Percentiles rank a stretch among this genome's conserved stretches.
Conservation (phyloP, 257 asterid species). For the Schizonepeta tenuifolia region DNA sequence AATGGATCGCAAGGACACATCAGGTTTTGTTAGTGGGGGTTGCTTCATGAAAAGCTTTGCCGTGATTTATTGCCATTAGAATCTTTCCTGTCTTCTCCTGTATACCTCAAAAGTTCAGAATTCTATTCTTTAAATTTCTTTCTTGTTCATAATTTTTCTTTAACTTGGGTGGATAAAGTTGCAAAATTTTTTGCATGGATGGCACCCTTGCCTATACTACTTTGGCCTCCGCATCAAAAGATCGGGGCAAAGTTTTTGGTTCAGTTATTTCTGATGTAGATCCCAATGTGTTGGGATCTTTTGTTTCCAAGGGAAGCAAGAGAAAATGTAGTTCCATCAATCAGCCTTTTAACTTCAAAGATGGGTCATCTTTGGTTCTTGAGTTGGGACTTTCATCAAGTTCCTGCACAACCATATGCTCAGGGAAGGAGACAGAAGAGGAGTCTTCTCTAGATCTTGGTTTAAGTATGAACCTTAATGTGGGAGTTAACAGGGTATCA, state of each 20-base stretch:
- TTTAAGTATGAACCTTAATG: slow-evolving; percentile 43
- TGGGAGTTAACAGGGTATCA: slow-evolving; percentile 29
- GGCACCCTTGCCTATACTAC: slow-evolving; percentile 32
- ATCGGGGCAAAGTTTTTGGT: slow-evolving; percentile 34
- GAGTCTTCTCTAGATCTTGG: slow-evolving; percentile 52
- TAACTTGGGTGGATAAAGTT: slow-evolving; percentile 29
- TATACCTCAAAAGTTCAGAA: slow-evolving; percentile 29
- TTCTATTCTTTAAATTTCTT: slow-evolving; percentile 27
- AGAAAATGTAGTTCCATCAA: slow-evolving; percentile 40
- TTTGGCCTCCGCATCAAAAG: slow-evolving; percentile 38
- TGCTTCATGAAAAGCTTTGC: slow-evolving; percentile 32
- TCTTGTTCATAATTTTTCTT: slow-evolving; percentile 25
- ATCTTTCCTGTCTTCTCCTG: neutral
- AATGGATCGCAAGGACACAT: slow-evolving; percentile 70
- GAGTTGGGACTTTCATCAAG: slow-evolving; percentile 52
- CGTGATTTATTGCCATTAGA: slow-evolving; percentile 23
- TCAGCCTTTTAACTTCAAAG: slow-evolving; percentile 31
- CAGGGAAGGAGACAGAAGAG: slow-evolving; percentile 50
- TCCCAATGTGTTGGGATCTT: slow-evolving; percentile 27
- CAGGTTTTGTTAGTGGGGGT: slow-evolving; percentile 73
- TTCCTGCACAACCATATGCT: slow-evolving; percentile 44
- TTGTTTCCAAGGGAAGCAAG: slow-evolving; percentile 42
- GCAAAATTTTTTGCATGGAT: slow-evolving; percentile 58
- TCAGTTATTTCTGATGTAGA: slow-evolving; percentile 30
- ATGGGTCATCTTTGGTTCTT: slow-evolving; percentile 53